A percentile compares a stretch with the other conserved stretches of the same genome.
Evolutionary conservation across 2,329 filamentous ascomycete genomes (phyloP).

Genomic region (Fusarium devonianum): DNA sequence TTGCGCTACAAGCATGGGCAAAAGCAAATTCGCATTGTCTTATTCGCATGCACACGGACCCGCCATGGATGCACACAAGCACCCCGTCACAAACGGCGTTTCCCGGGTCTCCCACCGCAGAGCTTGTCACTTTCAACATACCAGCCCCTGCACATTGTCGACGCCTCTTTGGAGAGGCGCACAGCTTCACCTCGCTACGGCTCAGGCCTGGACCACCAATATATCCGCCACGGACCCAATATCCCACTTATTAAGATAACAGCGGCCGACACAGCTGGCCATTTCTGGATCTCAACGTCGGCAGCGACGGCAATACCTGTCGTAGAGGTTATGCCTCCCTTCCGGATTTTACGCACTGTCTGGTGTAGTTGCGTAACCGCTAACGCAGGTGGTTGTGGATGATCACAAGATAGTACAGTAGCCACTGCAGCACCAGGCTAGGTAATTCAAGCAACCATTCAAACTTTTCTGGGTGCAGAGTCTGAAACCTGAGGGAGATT

Average conservation of each 20-base stretch:
- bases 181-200: not conserved
- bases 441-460: not conserved
- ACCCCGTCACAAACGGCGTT: not conserved
- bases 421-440: constrained; percentile 4
- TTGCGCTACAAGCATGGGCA: constrained; percentile 1
- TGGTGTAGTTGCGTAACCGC: not conserved
- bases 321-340: not conserved
- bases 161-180: not conserved
- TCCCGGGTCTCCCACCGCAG: not conserved
- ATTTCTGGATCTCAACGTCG: no score
- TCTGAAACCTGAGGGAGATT: constrained; percentile 9
- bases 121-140: not conserved
- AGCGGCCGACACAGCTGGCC: no score
- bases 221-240: not conserved
- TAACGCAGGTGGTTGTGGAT: constrained; percentile 7
- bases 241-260: not conserved
- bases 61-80: not conserved
- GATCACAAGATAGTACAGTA: no score
- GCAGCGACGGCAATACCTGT: no score
- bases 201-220: not conserved
- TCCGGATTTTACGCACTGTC: not conserved
- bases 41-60: not conserved
- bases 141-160: not conserved
- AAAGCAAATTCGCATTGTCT: constrained; percentile 10
- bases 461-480: constrained; percentile 2